phyloP scores from a whole-genome alignment of 495 filamentous ascomycete species.

The Parathielavia appendiculata region DNA sequence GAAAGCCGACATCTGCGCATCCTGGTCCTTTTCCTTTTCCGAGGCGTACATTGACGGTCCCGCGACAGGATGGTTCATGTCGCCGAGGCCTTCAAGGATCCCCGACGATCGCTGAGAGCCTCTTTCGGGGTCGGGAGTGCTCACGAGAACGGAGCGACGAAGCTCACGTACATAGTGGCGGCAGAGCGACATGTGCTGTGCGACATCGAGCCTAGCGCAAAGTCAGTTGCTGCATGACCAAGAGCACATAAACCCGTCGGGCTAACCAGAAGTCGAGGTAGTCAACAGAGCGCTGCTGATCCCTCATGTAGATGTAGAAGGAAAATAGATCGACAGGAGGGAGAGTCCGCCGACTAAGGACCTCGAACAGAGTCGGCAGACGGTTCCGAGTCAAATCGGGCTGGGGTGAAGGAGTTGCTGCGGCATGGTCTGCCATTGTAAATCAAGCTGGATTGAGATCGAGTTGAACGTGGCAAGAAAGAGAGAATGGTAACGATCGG shows the following conservation, averaged over 20 bases:
- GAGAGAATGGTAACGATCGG: background rate
- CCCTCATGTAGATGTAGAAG: slow-evolving; percentile 99
- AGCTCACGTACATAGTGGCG: slow-evolving; percentile 96
- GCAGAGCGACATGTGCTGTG: slow-evolving; percentile 96
- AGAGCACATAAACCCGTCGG: background rate
- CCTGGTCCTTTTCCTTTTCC: slow-evolving; percentile 60
- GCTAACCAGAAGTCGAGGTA: slow-evolving; percentile 96
- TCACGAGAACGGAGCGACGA: slow-evolving; percentile 84
- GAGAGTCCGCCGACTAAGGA: slow-evolving; percentile 82
- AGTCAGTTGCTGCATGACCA: slow-evolving; percentile 12
- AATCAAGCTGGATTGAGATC: background rate
- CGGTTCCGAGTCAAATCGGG: slow-evolving; percentile 64
- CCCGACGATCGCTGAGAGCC: slow-evolving; percentile 79
- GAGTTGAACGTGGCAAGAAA: background rate
- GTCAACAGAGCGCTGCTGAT: slow-evolving; percentile 95
- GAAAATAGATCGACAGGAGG: slow-evolving; percentile 95
- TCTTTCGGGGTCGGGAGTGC: slow-evolving; percentile 86
- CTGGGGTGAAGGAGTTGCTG: slow-evolving; percentile 35
- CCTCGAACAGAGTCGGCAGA: slow-evolving; percentile 90
- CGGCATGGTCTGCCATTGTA: slow-evolving; percentile 38
- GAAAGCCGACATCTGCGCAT: slow-evolving; percentile 84
- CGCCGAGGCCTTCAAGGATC: slow-evolving; percentile 66
- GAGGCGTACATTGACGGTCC: slow-evolving; percentile 44
- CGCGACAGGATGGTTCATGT: slow-evolving; percentile 55
- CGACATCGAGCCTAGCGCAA: slow-evolving; percentile 89